Evolutionary conservation across 1,284 basidiomycete genomes (phyloP), one percentile per base, ranked within the genome.

Genomic region (Heimioporus retisporus): DNA sequence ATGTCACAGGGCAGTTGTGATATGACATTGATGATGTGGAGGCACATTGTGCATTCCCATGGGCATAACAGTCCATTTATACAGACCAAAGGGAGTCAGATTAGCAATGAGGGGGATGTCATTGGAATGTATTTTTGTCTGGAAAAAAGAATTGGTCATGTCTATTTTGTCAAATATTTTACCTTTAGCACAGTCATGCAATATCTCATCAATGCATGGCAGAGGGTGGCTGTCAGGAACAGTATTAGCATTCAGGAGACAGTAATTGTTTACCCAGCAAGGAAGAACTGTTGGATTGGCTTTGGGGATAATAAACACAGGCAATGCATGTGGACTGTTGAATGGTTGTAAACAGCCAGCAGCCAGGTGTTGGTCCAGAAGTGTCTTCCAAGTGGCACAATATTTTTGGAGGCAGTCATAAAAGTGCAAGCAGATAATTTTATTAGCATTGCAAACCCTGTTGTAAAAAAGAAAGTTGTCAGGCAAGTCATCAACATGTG

Each of bases 111-210:
- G 15, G 44, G 15, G 44, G 54, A 81, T 72, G n/a, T 81, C 67
- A 19, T 81, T 77, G 0, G 75, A 72, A 25, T 81, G 75, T 0
- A 84, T 69, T 0, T 66, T 61, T 82, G 44, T 46, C 14, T 46
- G 44, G 15, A 46, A 46, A 46, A 46, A 46, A 14, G 44, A 46
- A 14, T 46, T 82, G 0, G 79, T 80, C 79, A 84, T 81, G 63
- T 82, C 77, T 0, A 83, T 67, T 53, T 81, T 83, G 0, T 66
- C 72, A 68, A 76, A 78, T 8, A 72, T 13, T 4, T 68, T 68
- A 15, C 69, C 71, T 18, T 69, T 69, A 0, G 63, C 21, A 18
- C 67, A 74, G 31, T 73, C 53, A 0, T 21, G 23, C 6, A 51
- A 14, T 7, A 46, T 46, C 14, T 46, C 44, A 16, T 46, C 44